phyloP scores from a whole-genome alignment of 441 rosid genomes.

The Arabidopsis lyrata region DNA sequence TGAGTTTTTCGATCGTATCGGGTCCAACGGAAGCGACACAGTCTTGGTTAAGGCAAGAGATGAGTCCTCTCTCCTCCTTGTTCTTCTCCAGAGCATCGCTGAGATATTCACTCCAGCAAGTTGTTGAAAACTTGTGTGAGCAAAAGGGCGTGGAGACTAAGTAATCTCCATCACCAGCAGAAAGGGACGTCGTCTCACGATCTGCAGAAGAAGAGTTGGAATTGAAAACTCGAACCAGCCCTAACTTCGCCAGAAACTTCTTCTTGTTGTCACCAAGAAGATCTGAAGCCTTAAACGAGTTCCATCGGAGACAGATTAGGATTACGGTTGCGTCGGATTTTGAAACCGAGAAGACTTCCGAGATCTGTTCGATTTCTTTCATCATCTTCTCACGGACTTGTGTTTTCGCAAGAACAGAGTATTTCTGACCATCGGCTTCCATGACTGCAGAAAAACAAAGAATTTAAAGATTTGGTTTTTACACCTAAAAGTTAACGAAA shows the following conservation, averaged over 20 bases:
- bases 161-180: not conserved
- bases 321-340: conserved; percentile 26
- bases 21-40: conserved; percentile 36
- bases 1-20: conserved; percentile 9
- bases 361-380: conserved; percentile 19
- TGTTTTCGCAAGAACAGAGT: conserved; percentile 22
- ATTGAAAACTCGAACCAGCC: not conserved
- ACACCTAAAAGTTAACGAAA: not conserved
- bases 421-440: conserved; percentile 16
- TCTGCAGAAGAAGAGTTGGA: not conserved
- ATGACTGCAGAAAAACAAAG: conserved; percentile 18
- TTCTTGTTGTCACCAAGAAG: conserved; percentile 34
- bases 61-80: not conserved
- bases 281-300: conserved; percentile 29
- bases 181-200: not conserved
- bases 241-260: conserved; percentile 14
- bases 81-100: not conserved
- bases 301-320: conserved; percentile 34
- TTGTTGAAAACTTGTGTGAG: conserved; percentile 31
- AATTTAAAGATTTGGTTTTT: not conserved
- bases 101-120: conserved; percentile 33
- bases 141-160: conserved; percentile 41
- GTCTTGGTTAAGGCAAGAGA: conserved; percentile 11
- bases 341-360: conserved; percentile 29
- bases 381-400: conserved; percentile 20